phyloP scores from a whole-genome alignment of 805 yeast species.

The Ogataea pini region DNA sequence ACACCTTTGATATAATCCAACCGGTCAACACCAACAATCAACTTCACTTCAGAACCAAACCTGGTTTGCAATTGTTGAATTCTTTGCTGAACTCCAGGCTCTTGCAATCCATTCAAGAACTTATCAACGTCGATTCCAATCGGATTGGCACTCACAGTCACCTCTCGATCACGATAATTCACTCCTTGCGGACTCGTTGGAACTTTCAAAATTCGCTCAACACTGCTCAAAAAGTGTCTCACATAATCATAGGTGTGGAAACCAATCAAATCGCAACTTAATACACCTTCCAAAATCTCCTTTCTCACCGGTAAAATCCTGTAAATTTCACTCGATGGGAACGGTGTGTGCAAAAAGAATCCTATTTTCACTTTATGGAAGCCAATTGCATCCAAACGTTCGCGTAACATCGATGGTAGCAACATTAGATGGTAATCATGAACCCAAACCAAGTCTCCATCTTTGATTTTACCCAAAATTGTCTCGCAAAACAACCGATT shows the following conservation, averaged over 20 bases:
- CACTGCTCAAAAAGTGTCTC: conserved; percentile 89
- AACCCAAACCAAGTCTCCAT: conserved; percentile 92
- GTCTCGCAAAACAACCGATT: conserved; percentile 77
- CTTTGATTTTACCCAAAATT: conserved; percentile 67
- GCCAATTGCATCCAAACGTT: conserved; percentile 48
- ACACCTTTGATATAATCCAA: conserved; percentile 97
- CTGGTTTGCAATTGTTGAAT: conserved; percentile 57
- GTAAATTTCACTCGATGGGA: conserved; percentile 96
- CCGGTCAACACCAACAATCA: conserved; percentile 96
- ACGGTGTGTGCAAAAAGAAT: conserved; percentile 95
- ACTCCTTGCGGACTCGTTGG: conserved; percentile 91
- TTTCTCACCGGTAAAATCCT: conserved; percentile 93
- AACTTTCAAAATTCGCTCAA: conserved; percentile 77
- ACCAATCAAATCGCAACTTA: conserved; percentile 92
- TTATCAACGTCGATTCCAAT: conserved; percentile 96
- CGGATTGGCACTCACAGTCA: conserved; percentile 96
- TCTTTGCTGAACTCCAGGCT: conserved; percentile 62
- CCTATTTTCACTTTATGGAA: conserved; percentile 72
- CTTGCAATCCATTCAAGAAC: conserved; percentile 75
- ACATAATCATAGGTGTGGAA: conserved; percentile 99
- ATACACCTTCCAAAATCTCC: conserved; percentile 87
- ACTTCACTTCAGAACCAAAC: conserved; percentile 73
- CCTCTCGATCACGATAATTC: conserved; percentile 70
- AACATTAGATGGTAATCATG: conserved; percentile 98
- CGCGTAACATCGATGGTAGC: conserved; percentile 82